Conservation (phyloP, 1,139 yeast genomes). For the Zygoascus sp. region DNA sequence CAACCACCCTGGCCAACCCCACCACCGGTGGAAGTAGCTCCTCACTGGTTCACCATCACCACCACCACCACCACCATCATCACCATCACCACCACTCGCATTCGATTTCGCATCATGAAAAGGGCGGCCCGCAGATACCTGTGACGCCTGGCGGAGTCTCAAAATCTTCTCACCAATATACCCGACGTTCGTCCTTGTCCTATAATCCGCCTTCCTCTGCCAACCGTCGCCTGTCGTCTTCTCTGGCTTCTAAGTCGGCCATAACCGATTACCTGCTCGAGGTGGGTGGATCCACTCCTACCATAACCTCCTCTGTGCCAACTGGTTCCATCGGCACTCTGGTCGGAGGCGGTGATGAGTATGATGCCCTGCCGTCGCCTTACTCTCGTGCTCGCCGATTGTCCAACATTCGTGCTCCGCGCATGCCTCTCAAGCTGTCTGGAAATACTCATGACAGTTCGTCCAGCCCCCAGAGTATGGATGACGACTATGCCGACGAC, state of each 20-base stretch:
- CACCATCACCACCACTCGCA: constrained; percentile 12
- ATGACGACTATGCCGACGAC: constrained; percentile 20
- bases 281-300: constrained; percentile 12
- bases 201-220: constrained; percentile 15
- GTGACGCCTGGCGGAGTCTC: constrained; percentile 11
- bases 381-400: constrained; percentile 22
- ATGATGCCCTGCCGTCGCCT: constrained; percentile 25
- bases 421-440: constrained; percentile 10
- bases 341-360: constrained; percentile 19
- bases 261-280: constrained; percentile 23
- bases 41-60: constrained; percentile 5
- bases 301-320: constrained; percentile 10
- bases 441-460: constrained; percentile 2
- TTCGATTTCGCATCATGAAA: constrained; percentile 18
- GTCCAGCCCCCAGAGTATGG: constrained; percentile 15
- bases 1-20: constrained; percentile 10
- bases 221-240: constrained; percentile 17
- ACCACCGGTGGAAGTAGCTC: not conserved
- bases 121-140: not conserved
- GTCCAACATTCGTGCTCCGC: constrained; percentile 23
- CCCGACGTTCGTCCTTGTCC: constrained; percentile 12
- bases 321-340: constrained; percentile 9
- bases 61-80: constrained; percentile 13
- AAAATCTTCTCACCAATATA: constrained; percentile 15
- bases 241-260: constrained; percentile 19